Evolutionary conservation across 2,329 filamentous ascomycete species (phyloP).

Genomic region (Penicillium sp.): DNA sequence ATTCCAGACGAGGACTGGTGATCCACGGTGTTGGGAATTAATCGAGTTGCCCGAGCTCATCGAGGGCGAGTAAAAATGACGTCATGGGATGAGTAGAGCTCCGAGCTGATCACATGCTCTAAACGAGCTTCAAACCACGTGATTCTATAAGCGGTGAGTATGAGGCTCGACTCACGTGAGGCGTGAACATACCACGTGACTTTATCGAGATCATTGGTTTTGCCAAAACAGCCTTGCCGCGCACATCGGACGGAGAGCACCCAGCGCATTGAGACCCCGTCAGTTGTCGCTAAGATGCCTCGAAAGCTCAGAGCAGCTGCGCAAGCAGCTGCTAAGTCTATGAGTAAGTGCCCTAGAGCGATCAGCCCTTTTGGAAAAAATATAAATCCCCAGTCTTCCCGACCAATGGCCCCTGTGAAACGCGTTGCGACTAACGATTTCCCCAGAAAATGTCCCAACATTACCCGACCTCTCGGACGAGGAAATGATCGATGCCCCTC

Average conservation of each 20-base stretch:
- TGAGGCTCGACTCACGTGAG: not conserved
- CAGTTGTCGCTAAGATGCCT: slow-evolving; percentile 41
- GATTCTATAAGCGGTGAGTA: not conserved
- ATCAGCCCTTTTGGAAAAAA: not conserved
- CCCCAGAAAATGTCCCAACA: slow-evolving; percentile 46
- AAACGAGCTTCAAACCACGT: not conserved
- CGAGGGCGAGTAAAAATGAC: not conserved
- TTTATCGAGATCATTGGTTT: slow-evolving; percentile 13
- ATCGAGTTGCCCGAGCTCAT: not conserved
- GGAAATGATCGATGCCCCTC: slow-evolving; percentile 38
- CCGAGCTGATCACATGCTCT: not conserved
- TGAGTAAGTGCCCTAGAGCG: slow-evolving; percentile 40
- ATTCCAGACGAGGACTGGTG: not conserved
- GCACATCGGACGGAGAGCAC: slow-evolving; percentile 11
- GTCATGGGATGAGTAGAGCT: not conserved
- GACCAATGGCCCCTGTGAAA: slow-evolving; percentile 13
- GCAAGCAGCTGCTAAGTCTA: slow-evolving; percentile 51
- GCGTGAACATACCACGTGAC: not conserved
- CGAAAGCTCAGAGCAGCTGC: slow-evolving; percentile 51
- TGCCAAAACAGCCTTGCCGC: slow-evolving; percentile 25
- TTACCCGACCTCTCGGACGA: slow-evolving; percentile 51
- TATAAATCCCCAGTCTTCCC: not conserved
- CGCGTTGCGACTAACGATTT: slow-evolving; percentile 26
- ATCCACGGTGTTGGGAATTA: slow-evolving; percentile 4
- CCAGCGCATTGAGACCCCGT: slow-evolving; percentile 9